Evolutionary conservation across 176 grass and related monocot genomes (phyloP).

Genomic region (Aegilops speltoides): DNA sequence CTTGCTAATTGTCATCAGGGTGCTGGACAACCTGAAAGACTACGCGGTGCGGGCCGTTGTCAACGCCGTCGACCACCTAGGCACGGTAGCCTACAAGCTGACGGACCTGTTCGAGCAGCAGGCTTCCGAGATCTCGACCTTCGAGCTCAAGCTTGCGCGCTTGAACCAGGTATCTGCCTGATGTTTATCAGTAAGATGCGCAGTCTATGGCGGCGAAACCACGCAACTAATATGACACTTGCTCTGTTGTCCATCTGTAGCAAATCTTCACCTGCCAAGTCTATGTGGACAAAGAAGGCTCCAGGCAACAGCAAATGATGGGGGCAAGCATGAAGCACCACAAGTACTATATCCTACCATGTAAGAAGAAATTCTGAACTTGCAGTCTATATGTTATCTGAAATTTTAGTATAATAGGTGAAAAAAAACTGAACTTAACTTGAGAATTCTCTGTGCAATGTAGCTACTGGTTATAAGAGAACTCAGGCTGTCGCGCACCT

Average conservation of each 20-base stretch:
- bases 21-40: conserved; percentile 93
- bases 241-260: conserved; percentile 26
- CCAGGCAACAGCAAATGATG: conserved; percentile 71
- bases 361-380: conserved; percentile 49
- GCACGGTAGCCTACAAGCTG: conserved; percentile 93
- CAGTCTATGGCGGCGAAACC: not conserved
- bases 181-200: not conserved
- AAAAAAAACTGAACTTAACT: not conserved
- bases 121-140: conserved; percentile 63
- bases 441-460: conserved; percentile 29
- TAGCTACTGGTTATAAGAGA: conserved; percentile 55
- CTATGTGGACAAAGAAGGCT: conserved; percentile 76
- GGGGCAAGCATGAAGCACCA: conserved; percentile 60
- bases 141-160: conserved; percentile 77
- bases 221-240: not conserved
- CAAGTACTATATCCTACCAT: conserved; percentile 92
- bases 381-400: not conserved
- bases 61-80: conserved; percentile 94
- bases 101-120: conserved; percentile 91
- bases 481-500: conserved; percentile 29
- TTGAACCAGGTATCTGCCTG: conserved; percentile 67
- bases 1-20: conserved; percentile 44
- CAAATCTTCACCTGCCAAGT: conserved; percentile 71
- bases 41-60: conserved; percentile 84
- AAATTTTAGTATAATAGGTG: not conserved